Conservation (phyloP, 2,329 filamentous ascomycete species). For the Daldinia sp. region DNA sequence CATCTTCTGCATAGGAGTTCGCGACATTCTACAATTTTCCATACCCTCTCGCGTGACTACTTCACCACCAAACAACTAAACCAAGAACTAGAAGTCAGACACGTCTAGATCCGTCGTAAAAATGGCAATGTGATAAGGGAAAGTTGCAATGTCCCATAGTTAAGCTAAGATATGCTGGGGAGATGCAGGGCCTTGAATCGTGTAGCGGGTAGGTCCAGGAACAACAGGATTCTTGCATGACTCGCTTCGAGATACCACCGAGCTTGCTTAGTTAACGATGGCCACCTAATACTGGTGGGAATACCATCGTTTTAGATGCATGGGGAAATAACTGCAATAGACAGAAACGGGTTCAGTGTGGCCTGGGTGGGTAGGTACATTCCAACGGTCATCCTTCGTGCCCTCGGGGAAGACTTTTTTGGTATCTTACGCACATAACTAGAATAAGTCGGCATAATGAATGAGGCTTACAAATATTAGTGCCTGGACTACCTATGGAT, state of each 20-base stretch:
- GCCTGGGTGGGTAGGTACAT: neutral
- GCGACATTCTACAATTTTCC: neutral
- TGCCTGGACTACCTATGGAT: neutral
- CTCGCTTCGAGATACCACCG: conserved; percentile 1
- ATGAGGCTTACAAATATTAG: neutral
- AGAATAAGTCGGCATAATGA: neutral
- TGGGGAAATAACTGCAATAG: neutral
- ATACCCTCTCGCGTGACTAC: neutral
- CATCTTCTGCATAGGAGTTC: neutral
- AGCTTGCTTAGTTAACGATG: neutral
- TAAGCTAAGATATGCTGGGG: neutral
- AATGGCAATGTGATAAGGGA: neutral
- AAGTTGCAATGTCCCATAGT: neutral
- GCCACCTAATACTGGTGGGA: neutral
- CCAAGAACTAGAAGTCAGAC: neutral
- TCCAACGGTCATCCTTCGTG: neutral
- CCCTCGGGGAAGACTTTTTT: conserved; percentile 2
- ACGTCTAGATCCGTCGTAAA: neutral
- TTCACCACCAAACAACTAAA: neutral
- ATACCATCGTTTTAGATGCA: neutral
- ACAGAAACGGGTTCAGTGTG: neutral
- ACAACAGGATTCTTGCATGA: neutral
- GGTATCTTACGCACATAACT: neutral
- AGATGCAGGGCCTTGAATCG: neutral
- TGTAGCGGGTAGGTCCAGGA: neutral